Evolutionary conservation across 2,329 filamentous ascomycete species (phyloP), one percentile per base, ranked within the genome.

Genomic region (Dactylella cylindrospora): DNA sequence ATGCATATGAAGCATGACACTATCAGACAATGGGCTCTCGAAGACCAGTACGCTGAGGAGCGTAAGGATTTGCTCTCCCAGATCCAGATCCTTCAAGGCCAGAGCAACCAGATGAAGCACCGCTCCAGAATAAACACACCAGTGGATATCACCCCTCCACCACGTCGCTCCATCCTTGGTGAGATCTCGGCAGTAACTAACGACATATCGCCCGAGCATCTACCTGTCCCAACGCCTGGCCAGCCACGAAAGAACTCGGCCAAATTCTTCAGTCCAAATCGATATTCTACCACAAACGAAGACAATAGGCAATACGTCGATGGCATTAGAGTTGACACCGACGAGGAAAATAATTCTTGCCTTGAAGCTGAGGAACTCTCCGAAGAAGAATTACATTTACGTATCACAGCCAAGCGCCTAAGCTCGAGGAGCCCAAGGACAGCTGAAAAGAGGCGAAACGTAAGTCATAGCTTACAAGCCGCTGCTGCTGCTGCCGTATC

Each of bases 11-110:
- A 98, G 76, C 93, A 98, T 74, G 87, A 87, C 28, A 85, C 87
- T 28, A 98, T 98, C 83, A 83, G 93, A n/a, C 90, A 97, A 74
- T 98, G 93, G 93, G 97, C 90, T 88, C 80, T 82, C 66, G 84
- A 87, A 70, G 84, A 88, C 71, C 79, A 78, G 36, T 71, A 70
- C 28, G 71, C 72, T 54, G 66, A 71, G 50, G 72, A 71, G 35
- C 81, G 93, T 70, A 89, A 90, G 75, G 87, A 91, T 75, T 87
- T 90, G 70, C 76, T 91, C 55, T 86, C 90, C 51, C 82, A 80
- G 72, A 75, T 84, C 49, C 75, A 80, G 39, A 28, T 55, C n/a
- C 57, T 54, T 22, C 57, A 69, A 72, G 70, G 55, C 17, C 59
- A 64, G 19, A 44, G 50, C 35, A 82, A 80, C 71, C 81, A 84